Percentiles rank a stretch among this genome's conserved stretches.
These are phyloP conservation scores for Kodamaea sp. DNA, from an alignment of 1,139 yeast genomes.

Conservation along the genomic window DNA sequence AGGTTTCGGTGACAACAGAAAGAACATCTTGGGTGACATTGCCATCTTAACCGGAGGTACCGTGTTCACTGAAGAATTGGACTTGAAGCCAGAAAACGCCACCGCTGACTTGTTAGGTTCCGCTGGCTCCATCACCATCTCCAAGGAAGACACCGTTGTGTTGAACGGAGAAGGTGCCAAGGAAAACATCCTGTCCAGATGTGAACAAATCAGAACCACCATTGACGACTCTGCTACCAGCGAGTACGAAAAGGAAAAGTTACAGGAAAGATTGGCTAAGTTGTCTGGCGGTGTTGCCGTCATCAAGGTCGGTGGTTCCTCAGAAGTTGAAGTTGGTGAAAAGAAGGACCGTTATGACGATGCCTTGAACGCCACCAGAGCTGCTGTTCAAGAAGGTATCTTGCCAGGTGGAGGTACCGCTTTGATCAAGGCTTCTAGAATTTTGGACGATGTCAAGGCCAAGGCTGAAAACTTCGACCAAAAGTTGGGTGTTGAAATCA, in stretches of 20 bases:
- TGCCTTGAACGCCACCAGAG: conserved; percentile 98
- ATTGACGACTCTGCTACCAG: conserved; percentile 76
- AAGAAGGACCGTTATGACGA: conserved; percentile 99
- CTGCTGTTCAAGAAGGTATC: conserved; percentile 99
- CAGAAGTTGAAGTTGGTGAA: conserved; percentile 98
- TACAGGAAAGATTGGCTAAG: conserved; percentile 98
- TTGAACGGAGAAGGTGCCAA: conserved; percentile 95
- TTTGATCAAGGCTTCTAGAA: conserved; percentile 86
- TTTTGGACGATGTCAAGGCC: conserved; percentile 70
- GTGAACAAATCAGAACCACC: conserved; percentile 92
- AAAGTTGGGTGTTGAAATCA: conserved; percentile 95
- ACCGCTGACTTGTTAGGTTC: conserved; percentile 90
- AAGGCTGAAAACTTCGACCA: conserved; percentile 90
- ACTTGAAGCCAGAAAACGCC: conserved; percentile 95
- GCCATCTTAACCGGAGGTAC: conserved; percentile 98
- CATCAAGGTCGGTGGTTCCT: conserved; percentile 95
- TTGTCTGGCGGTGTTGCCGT: conserved; percentile 99
- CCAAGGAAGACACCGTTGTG: conserved; percentile 96
- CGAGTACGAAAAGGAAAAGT: conserved; percentile 96
- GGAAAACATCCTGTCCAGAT: conserved; percentile 84
- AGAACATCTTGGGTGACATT: conserved; percentile 95
- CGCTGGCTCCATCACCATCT: conserved; percentile 89
- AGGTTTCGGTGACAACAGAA: conserved; percentile 99
- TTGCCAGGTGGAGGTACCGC: conserved; percentile 99
- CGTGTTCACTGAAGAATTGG: conserved; percentile 97